Evolutionary conservation across 179 eudicot species (phyloP).

Genomic region (Sideroxylon spinosum): DNA sequence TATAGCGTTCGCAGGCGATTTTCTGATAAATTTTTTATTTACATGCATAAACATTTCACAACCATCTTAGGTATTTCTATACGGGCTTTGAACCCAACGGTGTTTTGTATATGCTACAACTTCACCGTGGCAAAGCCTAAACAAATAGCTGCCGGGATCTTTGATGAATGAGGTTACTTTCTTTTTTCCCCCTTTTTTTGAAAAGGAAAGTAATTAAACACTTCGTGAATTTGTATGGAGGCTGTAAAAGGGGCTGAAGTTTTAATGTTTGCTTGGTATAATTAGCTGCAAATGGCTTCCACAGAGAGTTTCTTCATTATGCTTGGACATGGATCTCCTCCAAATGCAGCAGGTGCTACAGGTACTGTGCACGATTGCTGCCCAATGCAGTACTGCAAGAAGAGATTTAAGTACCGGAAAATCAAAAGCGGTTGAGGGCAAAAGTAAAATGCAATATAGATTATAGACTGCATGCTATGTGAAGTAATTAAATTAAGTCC

Average conservation of each 20-base stretch:
- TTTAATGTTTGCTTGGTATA: background rate
- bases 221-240: background rate
- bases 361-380: conserved; percentile 49
- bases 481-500: too few relatives aligned
- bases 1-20: conserved; percentile 12
- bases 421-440: too few relatives aligned
- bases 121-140: conserved; percentile 49
- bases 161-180: background rate
- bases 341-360: conserved; percentile 69
- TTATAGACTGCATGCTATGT: too few relatives aligned
- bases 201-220: background rate
- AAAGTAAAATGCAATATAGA: too few relatives aligned
- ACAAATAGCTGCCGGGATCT: conserved; percentile 21
- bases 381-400: conserved; percentile 49
- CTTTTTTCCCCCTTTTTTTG: too few relatives aligned
- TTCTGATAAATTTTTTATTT: conserved; percentile 19
- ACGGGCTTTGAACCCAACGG: conserved; percentile 33
- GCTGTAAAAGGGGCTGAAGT: too few relatives aligned
- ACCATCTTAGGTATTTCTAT: conserved; percentile 19
- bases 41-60: conserved; percentile 16
- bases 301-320: conserved; percentile 91
- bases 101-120: conserved; percentile 85
- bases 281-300: conserved; percentile 84
- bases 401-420: too few relatives aligned
- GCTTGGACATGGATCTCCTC: conserved; percentile 95